Evolutionary conservation across 192 early-diverging fungal species (phyloP).

Genomic region (Thamnidium elegans): DNA sequence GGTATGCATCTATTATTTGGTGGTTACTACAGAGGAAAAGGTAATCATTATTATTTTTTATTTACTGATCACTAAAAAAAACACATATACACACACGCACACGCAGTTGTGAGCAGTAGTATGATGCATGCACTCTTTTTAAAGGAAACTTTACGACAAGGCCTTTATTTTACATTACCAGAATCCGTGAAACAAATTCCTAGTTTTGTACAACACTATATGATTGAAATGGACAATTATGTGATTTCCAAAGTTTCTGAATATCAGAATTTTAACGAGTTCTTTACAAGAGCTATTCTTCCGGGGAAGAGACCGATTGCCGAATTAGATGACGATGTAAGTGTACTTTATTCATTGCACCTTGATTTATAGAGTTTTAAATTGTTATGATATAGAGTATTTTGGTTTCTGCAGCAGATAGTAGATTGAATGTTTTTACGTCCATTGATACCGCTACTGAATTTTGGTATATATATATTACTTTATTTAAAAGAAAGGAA

Average conservation of each 20-base stretch:
- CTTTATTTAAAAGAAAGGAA: constrained; percentile 4
- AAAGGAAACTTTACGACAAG: constrained; percentile 27
- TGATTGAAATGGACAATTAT: constrained; percentile 61
- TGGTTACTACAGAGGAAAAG: constrained; percentile 35
- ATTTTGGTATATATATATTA: constrained; percentile 46
- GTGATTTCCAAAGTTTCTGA: constrained; percentile 46
- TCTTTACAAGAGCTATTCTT: constrained; percentile 71
- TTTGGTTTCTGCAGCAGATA: constrained; percentile 44
- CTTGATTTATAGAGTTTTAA: background rate
- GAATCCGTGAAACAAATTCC: constrained; percentile 50
- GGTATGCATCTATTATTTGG: constrained; percentile 54
- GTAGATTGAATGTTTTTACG: constrained; percentile 55
- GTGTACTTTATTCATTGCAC: background rate
- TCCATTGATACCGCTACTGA: constrained; percentile 48
- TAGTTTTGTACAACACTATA: constrained; percentile 64
- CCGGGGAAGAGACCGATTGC: constrained; percentile 52
- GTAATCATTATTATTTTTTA: constrained; percentile 30
- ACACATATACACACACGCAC: too few relatives aligned
- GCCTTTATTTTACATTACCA: constrained; percentile 27
- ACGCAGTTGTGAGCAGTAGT: constrained; percentile 19
- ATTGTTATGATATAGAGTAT: background rate
- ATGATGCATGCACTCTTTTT: constrained; percentile 30
- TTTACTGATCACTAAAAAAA: too few relatives aligned
- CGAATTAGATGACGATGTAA: constrained; percentile 32
- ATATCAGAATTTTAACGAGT: constrained; percentile 68